These are phyloP conservation scores for Colletotrichum phormii DNA, from an alignment of 2,329 filamentous ascomycete species.

Conservation along the genomic window DNA sequence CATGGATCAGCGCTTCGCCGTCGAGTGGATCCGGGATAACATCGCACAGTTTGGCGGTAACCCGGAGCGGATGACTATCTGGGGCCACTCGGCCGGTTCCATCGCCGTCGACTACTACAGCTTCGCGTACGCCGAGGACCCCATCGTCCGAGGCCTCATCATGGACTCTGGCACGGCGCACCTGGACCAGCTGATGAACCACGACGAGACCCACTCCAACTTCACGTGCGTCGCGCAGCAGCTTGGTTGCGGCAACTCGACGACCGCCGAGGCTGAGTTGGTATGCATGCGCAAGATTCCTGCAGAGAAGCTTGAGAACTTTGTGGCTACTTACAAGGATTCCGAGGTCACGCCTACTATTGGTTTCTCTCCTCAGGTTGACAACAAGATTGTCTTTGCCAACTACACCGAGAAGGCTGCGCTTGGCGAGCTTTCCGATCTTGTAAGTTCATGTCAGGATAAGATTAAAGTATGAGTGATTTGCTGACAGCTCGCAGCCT, in stretches of 20 bases:
- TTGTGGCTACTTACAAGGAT: slow-evolving; percentile 43
- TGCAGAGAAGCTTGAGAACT: slow-evolving; percentile 46
- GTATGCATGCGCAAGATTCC: slow-evolving; percentile 52
- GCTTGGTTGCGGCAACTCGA: slow-evolving; percentile 50
- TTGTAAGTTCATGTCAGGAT: not conserved
- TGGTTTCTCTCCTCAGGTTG: slow-evolving; percentile 46
- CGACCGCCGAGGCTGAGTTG: slow-evolving; percentile 44
- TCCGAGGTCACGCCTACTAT: slow-evolving; percentile 41
- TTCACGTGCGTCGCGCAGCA: slow-evolving; percentile 53
- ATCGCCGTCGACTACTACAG: slow-evolving; percentile 51
- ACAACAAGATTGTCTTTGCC: slow-evolving; percentile 46
- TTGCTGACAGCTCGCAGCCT: slow-evolving; percentile 5
- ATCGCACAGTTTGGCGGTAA: slow-evolving; percentile 64
- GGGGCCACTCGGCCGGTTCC: slow-evolving; percentile 60
- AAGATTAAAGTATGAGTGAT: not conserved
- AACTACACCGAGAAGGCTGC: slow-evolving; percentile 45
- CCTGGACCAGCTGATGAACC: slow-evolving; percentile 45
- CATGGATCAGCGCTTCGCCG: slow-evolving; percentile 62
- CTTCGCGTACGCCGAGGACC: slow-evolving; percentile 55
- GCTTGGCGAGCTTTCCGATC: slow-evolving; percentile 23
- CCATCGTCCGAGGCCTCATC: slow-evolving; percentile 53
- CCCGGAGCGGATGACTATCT: slow-evolving; percentile 55
- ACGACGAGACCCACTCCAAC: slow-evolving; percentile 49
- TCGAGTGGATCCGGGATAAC: slow-evolving; percentile 64
- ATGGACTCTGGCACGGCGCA: slow-evolving; percentile 48